These are phyloP conservation scores for Annulohypoxylon truncatum DNA, from an alignment of 2,329 filamentous ascomycete genomes.

Conservation along the genomic window DNA sequence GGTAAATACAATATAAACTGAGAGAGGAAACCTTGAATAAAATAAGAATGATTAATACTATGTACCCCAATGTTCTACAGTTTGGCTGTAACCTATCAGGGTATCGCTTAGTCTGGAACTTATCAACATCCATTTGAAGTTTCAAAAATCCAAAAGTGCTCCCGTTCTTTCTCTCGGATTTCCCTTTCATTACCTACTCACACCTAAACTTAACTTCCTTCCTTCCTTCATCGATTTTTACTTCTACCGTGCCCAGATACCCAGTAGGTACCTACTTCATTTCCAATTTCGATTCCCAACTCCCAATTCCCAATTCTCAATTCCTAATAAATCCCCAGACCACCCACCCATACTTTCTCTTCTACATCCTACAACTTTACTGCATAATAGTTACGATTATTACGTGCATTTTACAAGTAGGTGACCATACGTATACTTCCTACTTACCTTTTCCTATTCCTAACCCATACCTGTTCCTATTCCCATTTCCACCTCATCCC, in stretches of 20 bases:
- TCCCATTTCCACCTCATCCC: background rate
- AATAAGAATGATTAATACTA: background rate
- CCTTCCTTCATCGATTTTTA: background rate
- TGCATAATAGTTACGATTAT: background rate
- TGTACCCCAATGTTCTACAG: too few species aligned
- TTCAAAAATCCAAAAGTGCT: constrained; percentile 38
- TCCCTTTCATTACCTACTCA: background rate
- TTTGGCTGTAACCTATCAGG: constrained; percentile 33
- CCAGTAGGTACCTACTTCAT: background rate
- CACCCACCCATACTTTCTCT: background rate
- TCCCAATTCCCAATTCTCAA: background rate
- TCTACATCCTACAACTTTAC: background rate
- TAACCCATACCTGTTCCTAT: background rate
- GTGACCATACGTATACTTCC: background rate
- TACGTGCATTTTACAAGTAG: background rate
- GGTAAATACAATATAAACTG: background rate
- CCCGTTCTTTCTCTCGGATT: constrained; percentile 4
- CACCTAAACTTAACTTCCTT: background rate
- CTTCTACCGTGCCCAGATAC: too few species aligned
- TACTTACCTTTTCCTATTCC: background rate
- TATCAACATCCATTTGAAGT: constrained; percentile 30
- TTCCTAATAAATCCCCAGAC: constrained; percentile 1
- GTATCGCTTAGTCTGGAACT: constrained; percentile 32
- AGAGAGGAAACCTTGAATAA: background rate
- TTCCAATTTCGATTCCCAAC: background rate